Conservation (phyloP, 2,329 filamentous ascomycete genomes). For the Pseudogymnoascus sp. region DNA sequence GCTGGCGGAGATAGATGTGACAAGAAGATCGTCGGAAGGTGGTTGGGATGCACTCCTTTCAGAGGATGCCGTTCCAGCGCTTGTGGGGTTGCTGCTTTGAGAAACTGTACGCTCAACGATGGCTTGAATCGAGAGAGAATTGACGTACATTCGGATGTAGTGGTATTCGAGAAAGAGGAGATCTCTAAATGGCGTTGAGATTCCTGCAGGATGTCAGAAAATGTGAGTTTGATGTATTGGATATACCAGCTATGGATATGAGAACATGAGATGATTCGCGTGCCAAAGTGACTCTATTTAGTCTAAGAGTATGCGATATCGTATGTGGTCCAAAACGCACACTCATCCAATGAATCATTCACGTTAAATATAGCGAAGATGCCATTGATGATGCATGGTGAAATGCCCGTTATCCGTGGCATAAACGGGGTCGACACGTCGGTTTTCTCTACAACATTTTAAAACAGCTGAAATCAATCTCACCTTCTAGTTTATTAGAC, state of each 20-base stretch:
- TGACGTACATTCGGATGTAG: conserved; percentile 37
- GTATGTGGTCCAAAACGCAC: not conserved
- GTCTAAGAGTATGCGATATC: not conserved
- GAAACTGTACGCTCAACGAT: conserved; percentile 46
- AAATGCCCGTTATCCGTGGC: not conserved
- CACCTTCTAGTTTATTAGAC: conserved; percentile 18
- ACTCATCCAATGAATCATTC: not conserved
- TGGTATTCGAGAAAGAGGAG: conserved; percentile 47
- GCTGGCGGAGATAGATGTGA: conserved; percentile 39
- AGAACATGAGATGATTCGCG: not conserved
- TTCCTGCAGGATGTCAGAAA: not conserved
- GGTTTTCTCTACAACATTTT: not conserved
- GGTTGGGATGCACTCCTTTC: not conserved
- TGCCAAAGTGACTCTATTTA: not conserved
- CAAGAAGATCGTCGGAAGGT: conserved; percentile 16
- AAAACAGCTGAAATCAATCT: not conserved
- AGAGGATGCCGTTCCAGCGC: conserved; percentile 27
- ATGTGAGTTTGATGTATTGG: conserved; percentile 21
- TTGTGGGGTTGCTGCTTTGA: conserved; percentile 24
- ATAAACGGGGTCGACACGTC: conserved; percentile 28
- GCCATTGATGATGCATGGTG: not conserved
- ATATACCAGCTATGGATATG: not conserved
- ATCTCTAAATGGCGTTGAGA: not conserved
- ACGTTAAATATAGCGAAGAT: not conserved
- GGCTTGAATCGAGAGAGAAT: conserved; percentile 47